Evolutionary conservation across 1,139 yeast species (phyloP), one percentile per base, ranked within the genome.

Genomic region (Yamadazyma mexicana): DNA sequence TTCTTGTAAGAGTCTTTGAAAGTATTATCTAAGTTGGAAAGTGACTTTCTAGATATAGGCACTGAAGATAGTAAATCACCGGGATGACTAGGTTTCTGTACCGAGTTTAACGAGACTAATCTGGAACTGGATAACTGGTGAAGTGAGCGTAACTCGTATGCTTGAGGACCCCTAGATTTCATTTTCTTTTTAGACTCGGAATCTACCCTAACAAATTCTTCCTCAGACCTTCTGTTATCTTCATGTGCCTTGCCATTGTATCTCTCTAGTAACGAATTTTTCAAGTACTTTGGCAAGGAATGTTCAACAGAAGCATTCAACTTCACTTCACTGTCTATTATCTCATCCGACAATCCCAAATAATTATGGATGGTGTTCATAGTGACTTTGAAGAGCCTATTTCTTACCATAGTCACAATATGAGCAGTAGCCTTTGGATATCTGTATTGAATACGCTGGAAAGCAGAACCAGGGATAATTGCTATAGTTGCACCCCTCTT

Each of bases 381-480:
- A 0, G 98, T 91, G 5, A 92, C 97, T 51, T 95, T 77, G 58
- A 88, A 88, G 42, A 92, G 71, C 46, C 96, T 76, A 1, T 95
- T 84, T 46, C 91, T 68, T 14, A 92, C 88, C 79, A 92, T 89
- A 48, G 95, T 96, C 7, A 92, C 94, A 34, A 92, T 91, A 59
- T 91, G 96, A 0, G 97, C 87, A 0, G 96, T 84, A 0, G 96
- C 87, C 48, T 86, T 80, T 6, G 98, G 98, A 55, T 83, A 87
- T 51, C 83, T 87, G 28, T 69, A 57, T 11, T 87, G 85, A 34
- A 92, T 75, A 41, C 86, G 69, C 40, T 79, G 75, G 52, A 92
- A 92, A 0, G 98, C 88, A 43, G 79, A 81, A 2, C 83, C 79
- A 0, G 98, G 98, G 12, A 92, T 89, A 30, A 92, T 85, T 0